Conservation (phyloP, 192 early-diverging fungal genomes). For the Coemansia sp. region DNA sequence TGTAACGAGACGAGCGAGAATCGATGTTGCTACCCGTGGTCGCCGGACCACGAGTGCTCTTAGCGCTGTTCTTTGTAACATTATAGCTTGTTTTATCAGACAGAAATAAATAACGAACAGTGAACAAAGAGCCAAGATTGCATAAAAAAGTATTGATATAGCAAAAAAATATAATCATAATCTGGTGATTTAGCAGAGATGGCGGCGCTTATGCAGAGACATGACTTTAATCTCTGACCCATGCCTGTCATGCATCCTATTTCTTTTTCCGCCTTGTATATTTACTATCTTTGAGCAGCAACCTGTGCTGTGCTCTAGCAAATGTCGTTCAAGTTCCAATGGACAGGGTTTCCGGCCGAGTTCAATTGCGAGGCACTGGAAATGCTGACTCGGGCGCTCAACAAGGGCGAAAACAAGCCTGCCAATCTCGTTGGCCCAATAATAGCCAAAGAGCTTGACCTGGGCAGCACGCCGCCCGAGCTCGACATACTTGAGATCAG, state of each 20-base stretch:
- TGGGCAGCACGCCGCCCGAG: constrained; percentile 94
- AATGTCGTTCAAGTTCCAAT: constrained; percentile 97
- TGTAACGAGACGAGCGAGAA: background rate
- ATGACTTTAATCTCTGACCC: no score
- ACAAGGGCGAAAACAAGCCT: constrained; percentile 87
- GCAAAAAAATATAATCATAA: no score
- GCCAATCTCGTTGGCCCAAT: constrained; percentile 92
- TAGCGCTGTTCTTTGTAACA: background rate
- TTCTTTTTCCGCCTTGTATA: no score
- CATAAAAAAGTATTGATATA: no score
- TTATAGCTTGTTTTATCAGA: background rate
- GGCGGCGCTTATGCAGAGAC: no score
- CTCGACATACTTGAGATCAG: constrained; percentile 97
- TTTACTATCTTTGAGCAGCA: no score
- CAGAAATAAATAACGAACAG: no score
- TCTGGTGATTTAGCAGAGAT: no score
- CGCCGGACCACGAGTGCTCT: background rate
- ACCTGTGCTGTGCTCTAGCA: no score
- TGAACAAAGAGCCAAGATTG: no score
- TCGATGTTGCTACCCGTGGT: background rate
- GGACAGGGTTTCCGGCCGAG: constrained; percentile 84
- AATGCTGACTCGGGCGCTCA: constrained; percentile 87
- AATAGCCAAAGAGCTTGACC: constrained; percentile 85
- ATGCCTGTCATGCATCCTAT: no score
- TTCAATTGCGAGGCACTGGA: constrained; percentile 85